Percentiles rank a stretch among this genome's conserved stretches.
Conservation (phyloP, 2,329 filamentous ascomycete genomes). For the Colletotrichum filicis region DNA sequence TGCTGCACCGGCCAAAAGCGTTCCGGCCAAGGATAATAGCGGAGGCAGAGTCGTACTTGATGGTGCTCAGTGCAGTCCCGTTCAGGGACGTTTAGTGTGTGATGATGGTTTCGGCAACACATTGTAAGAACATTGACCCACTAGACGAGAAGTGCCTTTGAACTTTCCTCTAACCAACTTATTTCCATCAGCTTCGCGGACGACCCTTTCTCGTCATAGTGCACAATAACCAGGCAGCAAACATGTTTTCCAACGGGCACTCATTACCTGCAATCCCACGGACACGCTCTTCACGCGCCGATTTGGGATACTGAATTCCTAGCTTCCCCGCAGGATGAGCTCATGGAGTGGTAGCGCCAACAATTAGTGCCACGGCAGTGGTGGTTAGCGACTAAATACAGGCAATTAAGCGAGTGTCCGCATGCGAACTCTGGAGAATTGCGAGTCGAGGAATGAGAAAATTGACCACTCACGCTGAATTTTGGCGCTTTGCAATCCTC, state of each 20-base stretch:
- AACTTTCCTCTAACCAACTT: background rate
- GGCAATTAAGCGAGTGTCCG: background rate
- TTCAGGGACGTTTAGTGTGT: constrained; percentile 23
- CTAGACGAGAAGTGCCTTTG: background rate
- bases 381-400: background rate
- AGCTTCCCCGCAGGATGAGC: background rate
- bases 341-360: background rate
- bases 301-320: background rate
- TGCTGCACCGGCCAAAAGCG: background rate
- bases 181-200: constrained; percentile 12
- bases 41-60: constrained; percentile 17
- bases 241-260: background rate
- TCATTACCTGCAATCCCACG: background rate
- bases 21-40: constrained; percentile 18
- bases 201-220: constrained; percentile 24
- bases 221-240: background rate
- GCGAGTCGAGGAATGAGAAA: background rate
- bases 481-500: background rate
- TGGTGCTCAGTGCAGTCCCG: constrained; percentile 22
- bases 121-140: constrained; percentile 4
- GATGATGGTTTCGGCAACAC: constrained; percentile 23
- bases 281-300: background rate
- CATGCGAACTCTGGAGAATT: background rate
- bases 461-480: background rate
- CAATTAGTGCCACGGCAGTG: background rate